These are phyloP conservation scores for Musa itinerans DNA, from an alignment of 176 grass and related monocot genomes.

Conservation along the genomic window DNA sequence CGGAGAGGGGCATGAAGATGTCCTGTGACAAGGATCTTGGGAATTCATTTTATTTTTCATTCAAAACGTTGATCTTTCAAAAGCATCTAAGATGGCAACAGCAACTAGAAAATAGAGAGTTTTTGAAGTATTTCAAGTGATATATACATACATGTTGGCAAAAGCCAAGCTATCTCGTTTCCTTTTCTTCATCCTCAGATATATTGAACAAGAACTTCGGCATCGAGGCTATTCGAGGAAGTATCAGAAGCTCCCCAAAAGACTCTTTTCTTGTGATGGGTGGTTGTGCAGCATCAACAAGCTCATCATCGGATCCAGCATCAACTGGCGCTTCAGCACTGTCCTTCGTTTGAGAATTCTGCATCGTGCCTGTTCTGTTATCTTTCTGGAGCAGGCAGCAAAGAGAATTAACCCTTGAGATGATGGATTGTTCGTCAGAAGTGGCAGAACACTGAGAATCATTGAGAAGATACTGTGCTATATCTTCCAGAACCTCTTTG, in stretches of 20 bases:
- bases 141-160: background rate
- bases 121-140: background rate
- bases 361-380: background rate
- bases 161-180: slow-evolving; percentile 9
- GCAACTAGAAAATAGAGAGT: background rate
- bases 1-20: background rate
- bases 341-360: slow-evolving; percentile 11
- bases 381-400: slow-evolving; percentile 46
- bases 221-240: slow-evolving; percentile 43
- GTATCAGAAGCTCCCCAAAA: slow-evolving; percentile 29
- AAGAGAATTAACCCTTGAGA: slow-evolving; percentile 50
- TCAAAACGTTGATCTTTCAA: background rate
- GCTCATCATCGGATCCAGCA: slow-evolving; percentile 42
- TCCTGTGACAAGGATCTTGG: background rate
- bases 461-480: slow-evolving; percentile 47
- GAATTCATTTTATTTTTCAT: background rate
- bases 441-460: slow-evolving; percentile 31
- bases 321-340: slow-evolving; percentile 7
- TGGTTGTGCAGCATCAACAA: background rate
- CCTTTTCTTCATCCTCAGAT: slow-evolving; percentile 38
- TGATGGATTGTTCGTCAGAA: slow-evolving; percentile 43
- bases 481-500: slow-evolving; percentile 42
- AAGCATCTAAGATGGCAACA: background rate
- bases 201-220: slow-evolving; percentile 49
- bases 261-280: slow-evolving; percentile 43